These are phyloP conservation scores for Phytophthora sojae DNA, from an alignment of 352 stramenopile genomes.

Conservation along the genomic window DNA sequence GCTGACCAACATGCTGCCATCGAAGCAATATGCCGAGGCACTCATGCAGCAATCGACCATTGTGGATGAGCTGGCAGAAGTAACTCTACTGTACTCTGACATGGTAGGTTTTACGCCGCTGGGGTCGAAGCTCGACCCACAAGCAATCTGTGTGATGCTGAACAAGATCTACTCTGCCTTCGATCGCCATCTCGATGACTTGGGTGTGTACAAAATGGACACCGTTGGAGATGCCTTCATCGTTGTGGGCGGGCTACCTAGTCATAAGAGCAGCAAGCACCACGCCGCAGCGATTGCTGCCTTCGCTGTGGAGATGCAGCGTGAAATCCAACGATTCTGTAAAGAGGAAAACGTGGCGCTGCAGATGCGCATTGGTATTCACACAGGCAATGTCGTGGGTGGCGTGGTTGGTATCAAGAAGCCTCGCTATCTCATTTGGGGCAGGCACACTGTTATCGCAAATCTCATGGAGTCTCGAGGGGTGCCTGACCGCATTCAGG, in stretches of 20 bases:
- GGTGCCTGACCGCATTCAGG: constrained; percentile 60
- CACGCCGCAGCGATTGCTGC: constrained; percentile 78
- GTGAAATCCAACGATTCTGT: constrained; percentile 84
- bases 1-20: constrained; percentile 88
- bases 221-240: constrained; percentile 90
- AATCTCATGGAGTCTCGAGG: constrained; percentile 84
- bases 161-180: constrained; percentile 88
- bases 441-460: constrained; percentile 77
- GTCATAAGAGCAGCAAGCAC: constrained; percentile 75
- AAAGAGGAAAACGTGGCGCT: constrained; percentile 65
- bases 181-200: constrained; percentile 79
- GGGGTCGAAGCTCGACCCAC: constrained; percentile 62
- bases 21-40: constrained; percentile 71
- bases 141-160: constrained; percentile 78
- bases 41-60: constrained; percentile 79
- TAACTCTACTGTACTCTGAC: constrained; percentile 88
- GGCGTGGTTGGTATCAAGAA: constrained; percentile 88
- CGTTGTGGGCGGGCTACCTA: constrained; percentile 75
- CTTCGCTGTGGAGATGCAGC: constrained; percentile 89
- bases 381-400: constrained; percentile 84
- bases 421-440: constrained; percentile 88
- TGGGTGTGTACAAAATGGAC: constrained; percentile 91
- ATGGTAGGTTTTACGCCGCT: constrained; percentile 88
- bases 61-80: constrained; percentile 82
- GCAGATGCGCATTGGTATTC: constrained; percentile 89